Conservation (phyloP, 2,329 filamentous ascomycete genomes). For the Pleurostoma richardsiae region DNA sequence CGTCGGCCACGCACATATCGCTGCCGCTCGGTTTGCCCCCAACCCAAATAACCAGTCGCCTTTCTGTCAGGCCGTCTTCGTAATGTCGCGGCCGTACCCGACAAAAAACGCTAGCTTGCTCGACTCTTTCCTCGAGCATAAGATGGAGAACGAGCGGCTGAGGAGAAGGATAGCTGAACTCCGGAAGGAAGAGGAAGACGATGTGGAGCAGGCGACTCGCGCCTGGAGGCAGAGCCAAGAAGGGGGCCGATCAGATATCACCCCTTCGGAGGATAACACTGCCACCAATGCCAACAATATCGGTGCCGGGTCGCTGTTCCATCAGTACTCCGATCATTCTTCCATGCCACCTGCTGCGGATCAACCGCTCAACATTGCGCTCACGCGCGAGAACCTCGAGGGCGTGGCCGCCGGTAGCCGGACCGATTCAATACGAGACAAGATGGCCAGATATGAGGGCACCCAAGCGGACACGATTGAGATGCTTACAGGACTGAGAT, state of each 20-base stretch:
- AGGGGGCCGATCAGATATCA: slow-evolving; percentile 43
- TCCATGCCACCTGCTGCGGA: slow-evolving; percentile 64
- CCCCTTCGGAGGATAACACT: slow-evolving; percentile 40
- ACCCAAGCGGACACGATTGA: slow-evolving; percentile 83
- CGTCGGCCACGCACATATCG: slow-evolving; percentile 88
- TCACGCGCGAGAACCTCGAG: slow-evolving; percentile 78
- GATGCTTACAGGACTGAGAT: slow-evolving; percentile 84
- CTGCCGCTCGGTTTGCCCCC: slow-evolving; percentile 58
- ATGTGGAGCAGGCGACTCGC: slow-evolving; percentile 61
- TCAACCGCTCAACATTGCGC: slow-evolving; percentile 55
- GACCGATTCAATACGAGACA: slow-evolving; percentile 75
- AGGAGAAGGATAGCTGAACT: slow-evolving; percentile 80
- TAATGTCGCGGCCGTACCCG: slow-evolving; percentile 87
- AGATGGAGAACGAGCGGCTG: slow-evolving; percentile 89
- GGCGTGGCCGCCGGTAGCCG: slow-evolving; percentile 60
- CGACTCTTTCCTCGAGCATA: slow-evolving; percentile 93
- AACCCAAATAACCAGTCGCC: slow-evolving; percentile 60
- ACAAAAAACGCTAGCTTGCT: slow-evolving; percentile 80
- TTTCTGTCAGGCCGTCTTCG: slow-evolving; percentile 85
- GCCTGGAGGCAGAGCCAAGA: slow-evolving; percentile 57
- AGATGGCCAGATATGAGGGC: slow-evolving; percentile 78
- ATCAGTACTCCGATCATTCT: slow-evolving; percentile 32
- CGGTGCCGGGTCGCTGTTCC: slow-evolving; percentile 15
- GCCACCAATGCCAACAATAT: slow-evolving; percentile 21
- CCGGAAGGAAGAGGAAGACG: slow-evolving; percentile 79